phyloP scores from a whole-genome alignment of 345 rosid genomes.

The Noccaea caerulescens region DNA sequence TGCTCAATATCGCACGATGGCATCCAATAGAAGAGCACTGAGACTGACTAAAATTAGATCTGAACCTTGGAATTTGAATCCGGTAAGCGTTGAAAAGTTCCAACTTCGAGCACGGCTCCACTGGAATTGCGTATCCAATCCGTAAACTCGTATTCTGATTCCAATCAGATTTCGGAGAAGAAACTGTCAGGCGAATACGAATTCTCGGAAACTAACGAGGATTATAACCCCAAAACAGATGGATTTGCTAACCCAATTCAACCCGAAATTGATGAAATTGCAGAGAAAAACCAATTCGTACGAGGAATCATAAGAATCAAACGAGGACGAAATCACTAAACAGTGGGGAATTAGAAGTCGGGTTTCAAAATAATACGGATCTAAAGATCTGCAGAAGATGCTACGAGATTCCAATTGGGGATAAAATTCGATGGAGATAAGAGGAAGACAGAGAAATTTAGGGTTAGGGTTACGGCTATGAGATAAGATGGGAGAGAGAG shows the following conservation, averaged over 20 bases:
- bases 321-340: constrained; percentile 1
- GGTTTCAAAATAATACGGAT: constrained; percentile 48
- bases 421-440: neutral
- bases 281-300: constrained; percentile 11
- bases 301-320: constrained; percentile 24
- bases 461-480: constrained; percentile 59
- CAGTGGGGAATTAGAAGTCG: constrained; percentile 14
- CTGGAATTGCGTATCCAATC: constrained; percentile 21
- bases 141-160: constrained; percentile 10
- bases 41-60: constrained; percentile 36
- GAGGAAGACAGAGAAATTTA: constrained; percentile 20
- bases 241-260: constrained; percentile 13
- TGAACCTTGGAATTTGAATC: constrained; percentile 15
- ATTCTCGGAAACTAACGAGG: neutral
- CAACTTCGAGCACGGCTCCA: constrained; percentile 20
- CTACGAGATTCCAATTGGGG: neutral
- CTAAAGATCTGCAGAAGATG: constrained; percentile 38
- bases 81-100: constrained; percentile 12
- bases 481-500: constrained; percentile 29
- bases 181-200: constrained; percentile 3
- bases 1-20: constrained; percentile 11
- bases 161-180: neutral
- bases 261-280: constrained; percentile 24
- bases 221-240: constrained; percentile 1
- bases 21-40: constrained; percentile 41